Percentiles rank a stretch among this genome's conserved stretches.
Conservation (phyloP, 805 yeast species). For the Peterozyma xylosa region DNA sequence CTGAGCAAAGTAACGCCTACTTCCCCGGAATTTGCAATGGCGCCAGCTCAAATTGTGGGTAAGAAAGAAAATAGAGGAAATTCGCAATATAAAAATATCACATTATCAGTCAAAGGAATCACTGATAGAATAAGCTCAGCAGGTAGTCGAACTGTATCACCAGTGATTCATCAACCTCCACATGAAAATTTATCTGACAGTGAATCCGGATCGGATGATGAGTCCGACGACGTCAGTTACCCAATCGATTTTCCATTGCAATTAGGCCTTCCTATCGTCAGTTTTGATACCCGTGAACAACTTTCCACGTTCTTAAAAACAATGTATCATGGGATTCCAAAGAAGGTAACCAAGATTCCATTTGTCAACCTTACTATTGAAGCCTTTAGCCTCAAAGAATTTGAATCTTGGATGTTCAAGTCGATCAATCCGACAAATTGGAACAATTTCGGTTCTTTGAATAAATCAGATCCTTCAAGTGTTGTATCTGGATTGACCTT, state of each 20-base stretch:
- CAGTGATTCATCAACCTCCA: too few species aligned
- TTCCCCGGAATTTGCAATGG: too few species aligned
- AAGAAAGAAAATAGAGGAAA: too few species aligned
- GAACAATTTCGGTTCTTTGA: slow-evolving; percentile 1
- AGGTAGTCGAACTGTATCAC: too few species aligned
- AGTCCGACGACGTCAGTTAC: neutral
- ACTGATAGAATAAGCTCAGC: too few species aligned
- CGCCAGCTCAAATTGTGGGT: too few species aligned
- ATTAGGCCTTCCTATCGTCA: slow-evolving; percentile 1
- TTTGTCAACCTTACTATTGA: neutral
- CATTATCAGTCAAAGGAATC: too few species aligned
- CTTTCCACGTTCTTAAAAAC: neutral
- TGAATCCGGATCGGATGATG: neutral
- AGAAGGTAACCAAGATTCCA: neutral
- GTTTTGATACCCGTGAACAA: neutral
- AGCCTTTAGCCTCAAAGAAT: neutral
- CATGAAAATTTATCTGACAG: too few species aligned
- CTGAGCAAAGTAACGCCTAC: too few species aligned
- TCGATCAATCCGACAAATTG: neutral
- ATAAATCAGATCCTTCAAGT: neutral
- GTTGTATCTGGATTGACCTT: slow-evolving; percentile 1
- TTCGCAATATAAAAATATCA: too few species aligned
- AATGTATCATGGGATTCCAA: slow-evolving; percentile 1
- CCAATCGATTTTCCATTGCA: slow-evolving; percentile 3
- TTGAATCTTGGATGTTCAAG: slow-evolving; percentile 1